A percentile compares a stretch with the other conserved stretches of the same genome.
Evolutionary conservation across 768 basidiomycete genomes (phyloP).

Genomic region (Rhodotorula kratochvilovae): DNA sequence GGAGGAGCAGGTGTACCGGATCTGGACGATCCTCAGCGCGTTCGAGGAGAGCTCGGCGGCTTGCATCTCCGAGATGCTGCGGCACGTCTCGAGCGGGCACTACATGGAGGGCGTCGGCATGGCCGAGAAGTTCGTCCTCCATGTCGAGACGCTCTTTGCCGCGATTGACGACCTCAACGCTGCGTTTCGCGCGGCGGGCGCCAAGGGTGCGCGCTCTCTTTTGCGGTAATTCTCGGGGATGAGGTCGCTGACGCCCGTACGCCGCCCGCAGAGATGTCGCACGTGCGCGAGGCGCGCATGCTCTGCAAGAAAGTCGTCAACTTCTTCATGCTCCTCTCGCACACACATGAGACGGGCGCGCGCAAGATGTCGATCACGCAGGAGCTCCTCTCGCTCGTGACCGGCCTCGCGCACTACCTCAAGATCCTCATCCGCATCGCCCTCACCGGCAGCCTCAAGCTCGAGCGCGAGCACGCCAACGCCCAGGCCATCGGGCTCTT

Average conservation of each 20-base stretch:
- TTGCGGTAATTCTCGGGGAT: not conserved
- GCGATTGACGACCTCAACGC: conserved; percentile 94
- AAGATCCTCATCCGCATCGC: conserved; percentile 99
- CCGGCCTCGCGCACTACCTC: conserved; percentile 97
- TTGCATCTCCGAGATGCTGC: conserved; percentile 97
- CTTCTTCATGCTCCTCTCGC: conserved; percentile 90
- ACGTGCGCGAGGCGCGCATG: conserved; percentile 96
- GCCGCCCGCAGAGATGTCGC: conserved; percentile 62
- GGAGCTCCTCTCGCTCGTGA: conserved; percentile 91
- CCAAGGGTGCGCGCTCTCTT: conserved; percentile 65
- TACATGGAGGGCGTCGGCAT: conserved; percentile 95
- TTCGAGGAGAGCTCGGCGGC: conserved; percentile 99
- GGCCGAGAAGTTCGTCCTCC: conserved; percentile 97
- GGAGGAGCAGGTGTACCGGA: conserved; percentile 96
- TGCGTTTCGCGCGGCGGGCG: conserved; percentile 68
- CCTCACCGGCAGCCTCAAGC: conserved; percentile 86
- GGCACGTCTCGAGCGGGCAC: conserved; percentile 92
- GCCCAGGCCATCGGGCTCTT: conserved; percentile 80
- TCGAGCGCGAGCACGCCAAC: conserved; percentile 83
- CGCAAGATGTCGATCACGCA: conserved; percentile 94
- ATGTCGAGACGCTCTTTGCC: conserved; percentile 95
- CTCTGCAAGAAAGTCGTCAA: conserved; percentile 98
- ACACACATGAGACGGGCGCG: conserved; percentile 86
- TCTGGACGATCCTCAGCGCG: conserved; percentile 96
- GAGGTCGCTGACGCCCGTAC: not conserved